Base-by-base conservation (phyloP, 2,329 filamentous ascomycete genomes). In the Botrytis tulipae region DNA sequence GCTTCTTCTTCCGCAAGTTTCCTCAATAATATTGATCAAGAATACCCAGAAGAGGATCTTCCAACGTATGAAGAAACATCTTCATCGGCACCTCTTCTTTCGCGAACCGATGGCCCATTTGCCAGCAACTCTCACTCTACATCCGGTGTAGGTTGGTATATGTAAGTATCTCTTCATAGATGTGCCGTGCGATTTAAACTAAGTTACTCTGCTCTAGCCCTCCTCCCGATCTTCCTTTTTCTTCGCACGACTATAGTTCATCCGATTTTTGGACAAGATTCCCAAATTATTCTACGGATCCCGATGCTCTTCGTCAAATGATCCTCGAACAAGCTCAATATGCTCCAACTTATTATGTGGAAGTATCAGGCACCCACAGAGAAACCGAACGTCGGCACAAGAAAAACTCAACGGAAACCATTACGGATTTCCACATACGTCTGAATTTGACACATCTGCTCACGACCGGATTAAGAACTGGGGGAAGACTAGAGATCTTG, bases 401-500 rank as follows among this genome's bases (percentile, higher is more conserved):
- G 75, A 86, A 86, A 78, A 83, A 83, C n/a, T 84, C 86, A 76
- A 82, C 79, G 57, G 84, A 87, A 78, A 83, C 78, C 46, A 81
- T 89, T 10, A 85, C 85, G 35, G 90, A 92, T 79, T 92, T 92
- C 77, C 86, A 88, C 78, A 81, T 91, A 72, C 82, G 82, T 32
- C 81, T 91, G 74, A 88, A 91, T 73, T 82, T 92, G 76, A 89
- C 88, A 2, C 85, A 87, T 7, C 86, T 89, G 57, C 84, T 91
- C 22, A 87, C 86, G 78, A 80, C 84, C 8, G 61, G 62, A 29
- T 83, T 87, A 74, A 83, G 84, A 29, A 78, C 79, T 35, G 70
- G 71, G 40, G 62, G 87, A 84, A 86, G 81, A 18, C 75, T 90
- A n/a, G 81, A 82, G 16, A 86, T 87, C 0, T 87, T 88, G 0